A percentile compares a stretch with the other conserved stretches of the same genome.
Conservation (phyloP, 2,329 filamentous ascomycete species). For the Colletotrichum sp. region DNA sequence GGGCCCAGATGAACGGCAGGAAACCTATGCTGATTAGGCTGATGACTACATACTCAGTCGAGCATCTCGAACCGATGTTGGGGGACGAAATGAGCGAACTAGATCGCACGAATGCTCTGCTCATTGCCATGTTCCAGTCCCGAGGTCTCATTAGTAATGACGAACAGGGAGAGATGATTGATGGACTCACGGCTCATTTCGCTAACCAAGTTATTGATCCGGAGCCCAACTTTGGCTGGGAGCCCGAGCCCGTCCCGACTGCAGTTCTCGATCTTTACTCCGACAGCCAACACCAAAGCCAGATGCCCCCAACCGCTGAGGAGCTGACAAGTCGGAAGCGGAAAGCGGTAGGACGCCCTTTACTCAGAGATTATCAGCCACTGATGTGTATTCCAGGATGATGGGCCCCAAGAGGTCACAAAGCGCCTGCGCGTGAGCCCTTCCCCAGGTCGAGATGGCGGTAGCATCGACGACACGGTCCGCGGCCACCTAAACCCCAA, state of each 20-base stretch:
- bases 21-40: constrained; percentile 54
- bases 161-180: constrained; percentile 30
- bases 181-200: constrained; percentile 53
- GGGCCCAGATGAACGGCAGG: constrained; percentile 23
- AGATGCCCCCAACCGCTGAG: constrained; percentile 5
- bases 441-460: neutral
- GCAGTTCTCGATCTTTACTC: constrained; percentile 54
- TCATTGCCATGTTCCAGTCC: constrained; percentile 35
- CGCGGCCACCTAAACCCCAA: constrained; percentile 5
- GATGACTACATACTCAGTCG: constrained; percentile 56
- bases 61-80: constrained; percentile 58
- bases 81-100: constrained; percentile 40
- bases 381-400: neutral
- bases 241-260: constrained; percentile 51
- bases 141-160: constrained; percentile 27
- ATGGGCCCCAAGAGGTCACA: neutral
- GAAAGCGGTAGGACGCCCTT: constrained; percentile 6
- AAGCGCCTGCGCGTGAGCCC: constrained; percentile 13
- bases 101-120: constrained; percentile 53
- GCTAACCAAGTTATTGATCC: constrained; percentile 47
- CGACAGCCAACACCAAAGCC: constrained; percentile 35
- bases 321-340: constrained; percentile 14
- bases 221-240: constrained; percentile 48
- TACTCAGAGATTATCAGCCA: neutral
- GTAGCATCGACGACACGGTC: constrained; percentile 7